A percentile compares a stretch with the other conserved stretches of the same genome.
Conservation (phyloP, 73 alveolate species). For the Halteria grandinella region DNA sequence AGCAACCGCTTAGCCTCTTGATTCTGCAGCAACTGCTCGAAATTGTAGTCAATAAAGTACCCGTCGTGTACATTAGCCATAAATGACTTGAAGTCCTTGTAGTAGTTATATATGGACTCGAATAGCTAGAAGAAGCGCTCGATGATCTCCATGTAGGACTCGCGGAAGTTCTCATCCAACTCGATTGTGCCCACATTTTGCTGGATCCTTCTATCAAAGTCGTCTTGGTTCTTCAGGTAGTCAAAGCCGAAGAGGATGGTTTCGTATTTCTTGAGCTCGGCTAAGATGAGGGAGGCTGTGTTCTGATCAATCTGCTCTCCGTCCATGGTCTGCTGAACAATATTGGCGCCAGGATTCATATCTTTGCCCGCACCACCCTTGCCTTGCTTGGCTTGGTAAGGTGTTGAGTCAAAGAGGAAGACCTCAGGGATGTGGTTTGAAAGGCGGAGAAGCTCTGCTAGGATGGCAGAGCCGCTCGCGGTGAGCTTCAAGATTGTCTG, state of each 20-base stretch:
- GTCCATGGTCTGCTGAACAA: too few relatives aligned
- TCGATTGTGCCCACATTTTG: slow-evolving; percentile 87
- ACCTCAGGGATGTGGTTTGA: slow-evolving; percentile 94
- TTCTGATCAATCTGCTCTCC: slow-evolving; percentile 40
- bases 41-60: slow-evolving; percentile 74
- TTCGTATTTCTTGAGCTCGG: slow-evolving; percentile 83
- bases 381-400: too few relatives aligned
- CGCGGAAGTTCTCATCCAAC: slow-evolving; percentile 95
- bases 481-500: slow-evolving; percentile 88
- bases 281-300: slow-evolving; percentile 27
- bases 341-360: too few relatives aligned
- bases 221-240: slow-evolving; percentile 86
- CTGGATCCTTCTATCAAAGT: slow-evolving; percentile 87
- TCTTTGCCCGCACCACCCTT: too few relatives aligned
- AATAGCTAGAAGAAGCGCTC: slow-evolving; percentile 93
- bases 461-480: slow-evolving; percentile 93
- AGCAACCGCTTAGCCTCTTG: slow-evolving; percentile 90
- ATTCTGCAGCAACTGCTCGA: slow-evolving; percentile 80
- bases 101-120: slow-evolving; percentile 90
- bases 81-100: slow-evolving; percentile 88
- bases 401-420: slow-evolving; percentile 55
- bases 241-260: slow-evolving; percentile 87
- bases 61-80: slow-evolving; percentile 83
- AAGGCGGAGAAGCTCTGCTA: slow-evolving; percentile 93
- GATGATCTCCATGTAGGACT: slow-evolving; percentile 88